These are phyloP conservation scores for Coemansia sp. DNA, from an alignment of 192 early-diverging fungal genomes.

Conservation along the genomic window DNA sequence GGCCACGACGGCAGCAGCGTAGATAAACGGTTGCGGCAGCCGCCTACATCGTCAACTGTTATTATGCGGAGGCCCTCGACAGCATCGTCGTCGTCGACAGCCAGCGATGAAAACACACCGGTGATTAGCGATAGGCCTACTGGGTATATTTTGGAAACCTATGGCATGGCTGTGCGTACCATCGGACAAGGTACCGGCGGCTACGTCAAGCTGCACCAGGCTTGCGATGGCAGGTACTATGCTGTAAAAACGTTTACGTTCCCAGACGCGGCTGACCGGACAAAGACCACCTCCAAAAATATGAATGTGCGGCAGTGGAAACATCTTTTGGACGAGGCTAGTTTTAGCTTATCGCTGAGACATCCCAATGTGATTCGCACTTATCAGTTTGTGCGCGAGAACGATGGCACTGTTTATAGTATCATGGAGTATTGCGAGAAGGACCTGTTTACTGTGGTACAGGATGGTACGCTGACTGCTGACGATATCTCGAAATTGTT, in stretches of 20 bases:
- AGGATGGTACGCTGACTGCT: slow-evolving; percentile 67
- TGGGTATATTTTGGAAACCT: slow-evolving; percentile 52
- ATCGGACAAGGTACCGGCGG: slow-evolving; percentile 58
- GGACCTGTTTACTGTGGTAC: slow-evolving; percentile 83
- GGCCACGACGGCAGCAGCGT: slow-evolving; percentile 32
- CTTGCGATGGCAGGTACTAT: slow-evolving; percentile 46
- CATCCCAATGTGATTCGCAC: slow-evolving; percentile 79
- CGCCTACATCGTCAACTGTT: slow-evolving; percentile 49
- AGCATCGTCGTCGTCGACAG: slow-evolving; percentile 41
- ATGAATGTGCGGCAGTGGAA: slow-evolving; percentile 54
- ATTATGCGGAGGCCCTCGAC: slow-evolving; percentile 52
- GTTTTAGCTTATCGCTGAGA: slow-evolving; percentile 58
- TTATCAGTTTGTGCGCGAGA: slow-evolving; percentile 70
- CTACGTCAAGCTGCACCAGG: slow-evolving; percentile 54
- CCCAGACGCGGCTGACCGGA: slow-evolving; percentile 35
- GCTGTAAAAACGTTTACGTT: slow-evolving; percentile 57
- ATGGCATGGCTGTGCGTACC: slow-evolving; percentile 45
- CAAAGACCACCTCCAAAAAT: slow-evolving; percentile 27
- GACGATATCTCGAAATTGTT: slow-evolving; percentile 82
- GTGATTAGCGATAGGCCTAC: slow-evolving; percentile 51
- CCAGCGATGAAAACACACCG: slow-evolving; percentile 50
- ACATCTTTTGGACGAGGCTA: slow-evolving; percentile 54
- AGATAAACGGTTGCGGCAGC: slow-evolving; percentile 31
- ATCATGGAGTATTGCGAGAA: slow-evolving; percentile 91
- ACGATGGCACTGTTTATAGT: slow-evolving; percentile 62